phyloP scores from a whole-genome alignment of 2,329 filamentous ascomycete species.

The Penicillium vulpinum region DNA sequence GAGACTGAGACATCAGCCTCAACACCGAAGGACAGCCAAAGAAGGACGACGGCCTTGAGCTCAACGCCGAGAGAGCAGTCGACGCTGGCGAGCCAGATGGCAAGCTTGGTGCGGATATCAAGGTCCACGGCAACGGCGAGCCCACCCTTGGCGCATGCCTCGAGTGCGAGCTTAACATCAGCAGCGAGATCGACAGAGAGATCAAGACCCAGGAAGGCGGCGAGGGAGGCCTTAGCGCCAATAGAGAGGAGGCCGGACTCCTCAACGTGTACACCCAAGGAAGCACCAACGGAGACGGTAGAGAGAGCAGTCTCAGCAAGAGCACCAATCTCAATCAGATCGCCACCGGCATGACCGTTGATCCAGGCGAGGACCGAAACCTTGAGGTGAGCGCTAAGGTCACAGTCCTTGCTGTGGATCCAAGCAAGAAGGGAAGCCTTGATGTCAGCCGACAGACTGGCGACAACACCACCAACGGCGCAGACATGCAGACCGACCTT shows the following conservation, averaged over 20 bases:
- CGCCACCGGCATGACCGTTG: conserved; percentile 28
- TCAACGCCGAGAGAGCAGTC: conserved; percentile 37
- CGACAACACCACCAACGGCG: conserved; percentile 35
- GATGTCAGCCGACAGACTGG: conserved; percentile 34
- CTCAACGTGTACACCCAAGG: conserved; percentile 32
- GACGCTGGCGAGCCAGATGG: conserved; percentile 34
- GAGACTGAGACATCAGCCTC: conserved; percentile 30
- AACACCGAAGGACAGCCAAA: conserved; percentile 39
- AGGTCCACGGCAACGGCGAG: conserved; percentile 28
- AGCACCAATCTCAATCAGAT: conserved; percentile 30
- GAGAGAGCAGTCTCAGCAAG: conserved; percentile 31
- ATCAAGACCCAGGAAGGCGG: conserved; percentile 36
- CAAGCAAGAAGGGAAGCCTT: conserved; percentile 34
- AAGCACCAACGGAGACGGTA: conserved; percentile 36
- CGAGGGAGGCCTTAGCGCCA: conserved; percentile 32
- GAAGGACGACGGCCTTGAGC: conserved; percentile 38
- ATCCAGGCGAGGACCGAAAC: conserved; percentile 35
- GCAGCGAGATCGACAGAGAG: conserved; percentile 29
- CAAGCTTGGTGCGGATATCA: conserved; percentile 33
- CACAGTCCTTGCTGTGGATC: conserved; percentile 29
- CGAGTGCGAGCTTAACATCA: conserved; percentile 31
- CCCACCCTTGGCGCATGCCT: conserved; percentile 31
- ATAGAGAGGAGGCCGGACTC: conserved; percentile 30
- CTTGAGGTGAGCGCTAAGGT: conserved; percentile 32
- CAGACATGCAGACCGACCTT: conserved; percentile 36